Evolutionary conservation across 768 basidiomycete species (phyloP).

Genomic region (Crepidotus variabilis): DNA sequence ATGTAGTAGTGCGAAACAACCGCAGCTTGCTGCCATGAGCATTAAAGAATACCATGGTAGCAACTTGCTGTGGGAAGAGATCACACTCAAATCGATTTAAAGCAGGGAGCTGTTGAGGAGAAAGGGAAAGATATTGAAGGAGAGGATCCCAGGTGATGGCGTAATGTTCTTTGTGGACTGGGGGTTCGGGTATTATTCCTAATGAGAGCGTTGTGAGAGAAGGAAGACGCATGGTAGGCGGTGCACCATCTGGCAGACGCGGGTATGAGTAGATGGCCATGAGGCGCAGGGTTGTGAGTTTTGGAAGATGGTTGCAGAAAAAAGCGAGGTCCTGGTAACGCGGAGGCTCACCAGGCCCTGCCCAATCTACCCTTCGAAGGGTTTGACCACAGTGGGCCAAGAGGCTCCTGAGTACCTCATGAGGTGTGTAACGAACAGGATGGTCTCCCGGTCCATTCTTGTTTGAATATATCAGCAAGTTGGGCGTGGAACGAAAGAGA

Average conservation of each 20-base stretch:
- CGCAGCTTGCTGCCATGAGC: constrained; percentile 40
- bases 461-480: constrained; percentile 40
- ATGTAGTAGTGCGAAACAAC: constrained; percentile 32
- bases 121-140: constrained; percentile 30
- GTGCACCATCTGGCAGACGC: constrained; percentile 12
- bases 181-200: constrained; percentile 28
- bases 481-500: constrained; percentile 37
- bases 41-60: constrained; percentile 30
- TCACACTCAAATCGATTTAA: constrained; percentile 42
- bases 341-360: constrained; percentile 37
- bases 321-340: constrained; percentile 33
- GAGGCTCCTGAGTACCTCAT: constrained; percentile 30
- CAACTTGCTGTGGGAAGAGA: constrained; percentile 26
- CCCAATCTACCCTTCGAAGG: constrained; percentile 44
- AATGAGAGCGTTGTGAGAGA: constrained; percentile 39
- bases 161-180: constrained; percentile 16
- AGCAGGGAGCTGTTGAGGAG: constrained; percentile 31
- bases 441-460: constrained; percentile 24
- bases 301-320: constrained; percentile 28
- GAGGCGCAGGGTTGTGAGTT: constrained; percentile 38
- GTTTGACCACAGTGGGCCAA: constrained; percentile 25
- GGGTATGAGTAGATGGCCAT: constrained; percentile 36
- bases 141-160: constrained; percentile 34
- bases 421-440: constrained; percentile 21
- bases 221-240: constrained; percentile 26